Evolutionary conservation across 495 filamentous ascomycete species (phyloP), one percentile per base, ranked within the genome.

Genomic region (Tuber melanosporum): DNA sequence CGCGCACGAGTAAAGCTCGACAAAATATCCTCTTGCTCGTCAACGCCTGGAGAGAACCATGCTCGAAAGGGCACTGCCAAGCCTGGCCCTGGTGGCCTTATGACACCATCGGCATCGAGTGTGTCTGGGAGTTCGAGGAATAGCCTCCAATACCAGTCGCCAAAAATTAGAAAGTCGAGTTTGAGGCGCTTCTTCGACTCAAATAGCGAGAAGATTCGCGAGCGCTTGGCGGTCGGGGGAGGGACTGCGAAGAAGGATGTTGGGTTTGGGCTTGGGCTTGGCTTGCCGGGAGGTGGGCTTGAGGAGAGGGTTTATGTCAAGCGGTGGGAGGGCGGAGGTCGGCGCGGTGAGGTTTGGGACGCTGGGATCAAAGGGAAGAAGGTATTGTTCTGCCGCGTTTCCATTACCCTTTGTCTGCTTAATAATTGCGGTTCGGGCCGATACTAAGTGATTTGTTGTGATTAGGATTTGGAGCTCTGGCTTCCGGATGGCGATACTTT

Each of bases 401-500:
- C 20, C n/a, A 71, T 39, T 72, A 36, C 20, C 32, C 70, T 36
- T 26, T 20, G 22, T 52, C 3, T 73, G 43, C 57, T 32, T 66
- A 17, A 22, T 72, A 42, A 22, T 42, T 71, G 71, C 22, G 22
- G 14, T 9, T n/a, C 8, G 26, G 14, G 52, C 20, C n/a, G 32
- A 66, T 39, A 57, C 46, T 43, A 69, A 70, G 70, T 77, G 62
- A 83, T 76, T 19, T 62, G 15, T 73, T n/a, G 32, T 80, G 71
- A 45, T 42, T 78, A 90, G 83, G 89, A 91, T 77, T 87, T 88
- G 36, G 89, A 91, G 72, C 82, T 91, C 14, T 91, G 89, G 89
- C 88, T 90, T 82, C 86, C 86, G 3, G 87, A 87, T 71, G 90
- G 89, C 39, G 89, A 91, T 77, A 90, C 89, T 8, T 82, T 91